Evolutionary conservation across 306 rosid genomes (phyloP).

Genomic region (Herpetospermum pedunculosum): DNA sequence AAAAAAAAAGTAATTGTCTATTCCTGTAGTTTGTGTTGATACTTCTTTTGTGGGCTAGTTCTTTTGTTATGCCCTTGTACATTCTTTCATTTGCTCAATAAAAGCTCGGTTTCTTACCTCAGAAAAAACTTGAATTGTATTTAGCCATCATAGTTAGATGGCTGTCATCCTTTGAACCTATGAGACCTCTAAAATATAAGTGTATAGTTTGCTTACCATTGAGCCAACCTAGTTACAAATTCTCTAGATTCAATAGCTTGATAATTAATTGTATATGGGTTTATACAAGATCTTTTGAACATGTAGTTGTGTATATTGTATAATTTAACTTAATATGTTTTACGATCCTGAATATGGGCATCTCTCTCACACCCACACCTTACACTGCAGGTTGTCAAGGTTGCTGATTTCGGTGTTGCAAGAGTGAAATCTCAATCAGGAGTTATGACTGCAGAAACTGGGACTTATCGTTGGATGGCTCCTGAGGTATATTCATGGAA

Average conservation of each 20-base stretch:
- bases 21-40: no score
- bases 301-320: background rate
- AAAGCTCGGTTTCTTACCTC: background rate
- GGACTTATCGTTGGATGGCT: slow-evolving; percentile 99
- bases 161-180: background rate
- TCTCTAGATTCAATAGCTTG: background rate
- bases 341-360: background rate
- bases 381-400: slow-evolving; percentile 71
- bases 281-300: background rate
- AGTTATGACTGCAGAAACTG: slow-evolving; percentile 99
- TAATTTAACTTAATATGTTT: background rate
- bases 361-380: background rate
- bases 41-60: no score
- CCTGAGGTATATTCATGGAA: slow-evolving; percentile 60
- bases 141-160: no score
- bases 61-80: background rate
- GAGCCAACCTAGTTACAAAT: background rate
- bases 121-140: no score
- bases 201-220: background rate
- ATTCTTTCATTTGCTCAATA: background rate
- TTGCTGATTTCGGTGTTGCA: slow-evolving; percentile 98
- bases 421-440: slow-evolving; percentile 93
- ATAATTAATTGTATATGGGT: background rate
- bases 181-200: background rate
- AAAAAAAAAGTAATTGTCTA: no score